These are phyloP conservation scores for Piper longum DNA, from an alignment of 164 flowering plant genomes.

Conservation along the genomic window DNA sequence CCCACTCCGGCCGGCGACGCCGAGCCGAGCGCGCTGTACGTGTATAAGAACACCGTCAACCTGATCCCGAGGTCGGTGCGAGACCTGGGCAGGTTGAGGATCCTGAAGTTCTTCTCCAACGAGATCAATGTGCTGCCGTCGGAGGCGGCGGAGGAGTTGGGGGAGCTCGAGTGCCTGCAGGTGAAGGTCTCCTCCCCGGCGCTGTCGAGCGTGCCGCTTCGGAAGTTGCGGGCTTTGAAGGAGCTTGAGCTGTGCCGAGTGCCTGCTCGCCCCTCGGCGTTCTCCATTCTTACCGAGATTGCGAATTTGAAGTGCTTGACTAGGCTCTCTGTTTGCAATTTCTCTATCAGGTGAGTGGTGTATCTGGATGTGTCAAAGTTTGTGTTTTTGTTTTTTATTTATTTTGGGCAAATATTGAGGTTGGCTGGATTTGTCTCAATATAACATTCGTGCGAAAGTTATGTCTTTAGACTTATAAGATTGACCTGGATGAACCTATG, in stretches of 20 bases:
- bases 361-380: no score
- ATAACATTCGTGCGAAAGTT: no score
- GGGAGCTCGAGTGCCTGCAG: slow-evolving; percentile 55
- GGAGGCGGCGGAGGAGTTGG: slow-evolving; percentile 41
- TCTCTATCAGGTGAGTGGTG: slow-evolving; percentile 50
- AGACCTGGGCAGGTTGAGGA: slow-evolving; percentile 32
- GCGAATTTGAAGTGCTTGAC: slow-evolving; percentile 55
- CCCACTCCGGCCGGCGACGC: slow-evolving; percentile 8
- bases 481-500: no score
- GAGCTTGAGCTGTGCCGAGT: slow-evolving; percentile 68
- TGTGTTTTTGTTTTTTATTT: no score
- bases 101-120: slow-evolving; percentile 72
- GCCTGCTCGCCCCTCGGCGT: slow-evolving; percentile 50
- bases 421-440: no score
- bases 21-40: slow-evolving; percentile 28
- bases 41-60: slow-evolving; percentile 61
- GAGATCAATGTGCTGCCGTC: slow-evolving; percentile 66
- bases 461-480: no score
- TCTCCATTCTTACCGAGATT: slow-evolving; percentile 51
- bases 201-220: slow-evolving; percentile 38
- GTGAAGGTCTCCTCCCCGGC: slow-evolving; percentile 56
- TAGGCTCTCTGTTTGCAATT: slow-evolving; percentile 75
- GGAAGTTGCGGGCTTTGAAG: slow-evolving; percentile 53
- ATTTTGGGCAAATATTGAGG: no score
- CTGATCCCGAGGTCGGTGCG: slow-evolving; percentile 62